Evolutionary conservation across 2,329 filamentous ascomycete species (phyloP), one percentile per base, ranked within the genome.

Genomic region (Magnaporthales sp.): DNA sequence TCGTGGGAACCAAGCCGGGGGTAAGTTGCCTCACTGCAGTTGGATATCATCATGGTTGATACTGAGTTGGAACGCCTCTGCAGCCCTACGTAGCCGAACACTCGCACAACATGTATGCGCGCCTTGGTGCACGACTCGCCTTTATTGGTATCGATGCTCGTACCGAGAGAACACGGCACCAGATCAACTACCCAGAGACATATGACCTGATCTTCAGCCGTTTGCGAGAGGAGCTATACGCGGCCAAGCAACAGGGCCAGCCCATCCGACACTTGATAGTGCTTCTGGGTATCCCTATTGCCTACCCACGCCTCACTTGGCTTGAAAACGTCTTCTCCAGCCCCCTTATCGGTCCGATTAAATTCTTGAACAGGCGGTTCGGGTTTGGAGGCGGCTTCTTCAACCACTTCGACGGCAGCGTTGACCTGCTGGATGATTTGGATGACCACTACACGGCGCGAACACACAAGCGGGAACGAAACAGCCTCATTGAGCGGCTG

Each of bases 401-500:
- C 83, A 98, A 98, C 77, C 86, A 92, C 67, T 97, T 98, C 71
- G 94, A 97, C 72, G 94, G 94, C 64, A 93, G 91, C 66, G 91
- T 97, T 27, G 95, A 98, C 79, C 87, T 98, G 27, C 82, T 97
- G 19, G 93, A 97, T 75, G 93, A 96, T 71, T 83, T 97, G 24
- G 94, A 98, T 76, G 95, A 99, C 76, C 95, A 99, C 75, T 97
- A 97, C 81, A 97, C 94, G 1, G 92, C 93, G 6, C 88, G 88
- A 69, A 92, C 93, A 64, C 94, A 98, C 82, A 98, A 97, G 78
- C 85, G 86, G 68, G 94, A 98, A 81, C 91, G 94, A 61, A 89
- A 88, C 67, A 83, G 87, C 54, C 82, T 98, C 60, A 83, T 99
- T 56, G 86, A 92, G 72, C 87, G 91, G 70, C 83, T 99, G 54